Percentiles rank a stretch among this genome's conserved stretches.
Conservation (phyloP, 345 rosid species). For the Triadica sebifera region DNA sequence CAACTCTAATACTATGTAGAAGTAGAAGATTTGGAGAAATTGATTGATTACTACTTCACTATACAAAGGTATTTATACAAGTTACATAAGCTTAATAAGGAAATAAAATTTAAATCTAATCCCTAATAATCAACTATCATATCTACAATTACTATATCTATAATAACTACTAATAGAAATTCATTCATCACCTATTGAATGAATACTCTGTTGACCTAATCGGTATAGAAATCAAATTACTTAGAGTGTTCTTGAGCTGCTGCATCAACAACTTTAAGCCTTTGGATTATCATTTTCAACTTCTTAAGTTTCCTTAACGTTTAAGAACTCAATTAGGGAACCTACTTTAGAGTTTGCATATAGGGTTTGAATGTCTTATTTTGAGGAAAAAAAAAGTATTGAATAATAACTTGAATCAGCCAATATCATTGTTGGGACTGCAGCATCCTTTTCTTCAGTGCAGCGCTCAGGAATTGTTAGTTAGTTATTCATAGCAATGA, state of each 20-base stretch:
- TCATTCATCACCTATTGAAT: background rate
- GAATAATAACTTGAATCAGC: background rate
- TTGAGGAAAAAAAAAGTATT: background rate
- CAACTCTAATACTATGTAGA: too few relatives aligned
- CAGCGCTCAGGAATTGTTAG: background rate
- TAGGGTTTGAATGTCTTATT: background rate
- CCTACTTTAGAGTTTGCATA: background rate
- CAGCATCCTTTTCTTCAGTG: background rate
- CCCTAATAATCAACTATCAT: too few relatives aligned
- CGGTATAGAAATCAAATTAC: background rate
- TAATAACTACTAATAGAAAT: background rate
- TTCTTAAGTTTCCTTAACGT: background rate
- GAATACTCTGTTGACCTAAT: background rate
- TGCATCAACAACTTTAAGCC: background rate
- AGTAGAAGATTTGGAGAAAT: too few relatives aligned
- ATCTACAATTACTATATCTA: too few relatives aligned
- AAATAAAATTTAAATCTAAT: too few relatives aligned
- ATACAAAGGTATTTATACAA: too few relatives aligned
- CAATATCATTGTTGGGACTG: background rate
- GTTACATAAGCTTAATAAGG: too few relatives aligned
- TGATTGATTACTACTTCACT: too few relatives aligned
- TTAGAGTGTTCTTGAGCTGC: background rate
- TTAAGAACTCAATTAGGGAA: background rate
- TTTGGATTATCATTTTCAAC: background rate
- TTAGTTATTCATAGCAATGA: background rate